Evolutionary conservation across 129 eudicot species (phyloP).

Genomic region (Pittosporum tobira): DNA sequence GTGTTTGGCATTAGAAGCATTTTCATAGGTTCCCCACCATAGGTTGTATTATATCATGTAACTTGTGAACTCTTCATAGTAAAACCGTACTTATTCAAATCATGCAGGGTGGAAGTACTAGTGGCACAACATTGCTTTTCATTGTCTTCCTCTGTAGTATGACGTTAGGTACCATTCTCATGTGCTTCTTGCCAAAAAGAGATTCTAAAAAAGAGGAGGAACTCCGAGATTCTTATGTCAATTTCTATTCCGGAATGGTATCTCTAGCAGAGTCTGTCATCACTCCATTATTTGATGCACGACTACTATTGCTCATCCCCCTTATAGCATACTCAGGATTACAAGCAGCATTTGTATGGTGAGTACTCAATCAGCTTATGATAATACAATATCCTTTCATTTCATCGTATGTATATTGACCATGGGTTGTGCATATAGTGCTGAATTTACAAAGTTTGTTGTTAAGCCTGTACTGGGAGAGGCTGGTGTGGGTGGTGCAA

Average conservation of each 20-base stretch:
- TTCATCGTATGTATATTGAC: slow-evolving; percentile 13
- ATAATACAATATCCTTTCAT: slow-evolving; percentile 1
- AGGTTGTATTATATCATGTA: neutral
- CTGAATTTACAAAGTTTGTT: slow-evolving; percentile 73
- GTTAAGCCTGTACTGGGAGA: slow-evolving; percentile 88
- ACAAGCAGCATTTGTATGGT: slow-evolving; percentile 99
- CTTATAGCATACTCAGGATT: slow-evolving; percentile 89
- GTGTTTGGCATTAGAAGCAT: no score
- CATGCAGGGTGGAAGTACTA: slow-evolving; percentile 80
- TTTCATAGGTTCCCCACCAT: neutral
- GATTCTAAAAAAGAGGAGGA: slow-evolving; percentile 50
- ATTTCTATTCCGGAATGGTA: slow-evolving; percentile 30
- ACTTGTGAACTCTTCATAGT: slow-evolving; percentile 1
- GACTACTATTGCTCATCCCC: slow-evolving; percentile 79
- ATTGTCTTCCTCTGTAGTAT: slow-evolving; percentile 69
- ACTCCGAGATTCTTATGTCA: slow-evolving; percentile 30
- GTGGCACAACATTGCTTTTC: slow-evolving; percentile 74
- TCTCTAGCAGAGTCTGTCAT: slow-evolving; percentile 47
- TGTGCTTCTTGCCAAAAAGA: slow-evolving; percentile 81
- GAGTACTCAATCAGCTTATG: slow-evolving; percentile 16
- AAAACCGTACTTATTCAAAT: neutral
- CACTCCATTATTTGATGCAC: slow-evolving; percentile 54
- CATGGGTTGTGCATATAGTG: slow-evolving; percentile 35
- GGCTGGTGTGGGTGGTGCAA: slow-evolving; percentile 89
- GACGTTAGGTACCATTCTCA: slow-evolving; percentile 75